Evolutionary conservation across 176 grass and related monocot genomes (phyloP).

Genomic region (Thinopyrum elongatum): DNA sequence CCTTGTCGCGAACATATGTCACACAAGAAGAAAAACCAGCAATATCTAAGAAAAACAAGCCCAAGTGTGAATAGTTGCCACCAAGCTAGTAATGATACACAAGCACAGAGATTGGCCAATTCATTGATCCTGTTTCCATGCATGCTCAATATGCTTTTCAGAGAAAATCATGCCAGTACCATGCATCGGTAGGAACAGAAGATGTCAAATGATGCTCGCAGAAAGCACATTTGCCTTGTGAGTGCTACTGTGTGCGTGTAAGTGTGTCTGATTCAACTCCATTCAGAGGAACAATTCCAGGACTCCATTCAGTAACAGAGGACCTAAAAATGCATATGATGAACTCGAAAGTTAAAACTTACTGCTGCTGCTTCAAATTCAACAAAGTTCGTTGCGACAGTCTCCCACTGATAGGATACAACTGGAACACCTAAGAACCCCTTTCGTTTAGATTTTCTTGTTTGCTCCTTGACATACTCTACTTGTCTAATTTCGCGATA

Average conservation of each 20-base stretch:
- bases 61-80: constrained; percentile 5
- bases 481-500: constrained; percentile 92
- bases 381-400: constrained; percentile 83
- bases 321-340: constrained; percentile 14
- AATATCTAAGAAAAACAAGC: not conserved
- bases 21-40: constrained; percentile 4
- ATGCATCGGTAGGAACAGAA: not conserved
- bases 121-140: not conserved
- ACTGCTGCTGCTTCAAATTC: constrained; percentile 83
- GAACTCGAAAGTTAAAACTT: constrained; percentile 68
- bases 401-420: constrained; percentile 79
- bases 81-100: too few relatives aligned
- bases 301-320: not conserved
- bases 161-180: constrained; percentile 8
- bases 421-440: constrained; percentile 42
- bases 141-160: constrained; percentile 17
- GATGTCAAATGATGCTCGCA: not conserved
- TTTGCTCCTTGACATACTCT: constrained; percentile 44
- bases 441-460: constrained; percentile 61
- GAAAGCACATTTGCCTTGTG: not conserved
- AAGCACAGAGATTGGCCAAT: not conserved
- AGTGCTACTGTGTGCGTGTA: not conserved
- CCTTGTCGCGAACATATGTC: constrained; percentile 7
- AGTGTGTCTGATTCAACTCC: not conserved
- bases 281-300: not conserved